phyloP scores from a whole-genome alignment of 1,139 yeast genomes.

The Lodderomyces orthopsilosis region DNA sequence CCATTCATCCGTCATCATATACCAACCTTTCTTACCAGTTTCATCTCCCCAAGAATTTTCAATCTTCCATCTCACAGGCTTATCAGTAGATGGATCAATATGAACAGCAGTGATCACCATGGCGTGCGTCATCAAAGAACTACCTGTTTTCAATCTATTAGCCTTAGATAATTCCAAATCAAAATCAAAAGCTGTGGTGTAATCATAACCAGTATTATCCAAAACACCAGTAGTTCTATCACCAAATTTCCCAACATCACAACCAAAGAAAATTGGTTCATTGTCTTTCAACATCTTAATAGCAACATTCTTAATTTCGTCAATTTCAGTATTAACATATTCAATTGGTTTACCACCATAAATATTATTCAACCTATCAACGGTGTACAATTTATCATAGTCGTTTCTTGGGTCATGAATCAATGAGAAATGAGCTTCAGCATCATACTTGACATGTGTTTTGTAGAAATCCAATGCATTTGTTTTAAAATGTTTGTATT shows the following conservation, averaged over 20 bases:
- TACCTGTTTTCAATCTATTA: slow-evolving; percentile 52
- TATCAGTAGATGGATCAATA: slow-evolving; percentile 30
- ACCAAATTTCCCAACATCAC: slow-evolving; percentile 76
- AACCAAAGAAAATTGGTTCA: slow-evolving; percentile 81
- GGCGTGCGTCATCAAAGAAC: slow-evolving; percentile 80
- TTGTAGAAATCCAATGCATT: slow-evolving; percentile 65
- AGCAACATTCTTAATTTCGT: slow-evolving; percentile 56
- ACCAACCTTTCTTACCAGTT: slow-evolving; percentile 71
- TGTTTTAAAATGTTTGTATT: slow-evolving; percentile 48
- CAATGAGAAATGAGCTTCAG: slow-evolving; percentile 57
- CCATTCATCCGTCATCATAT: slow-evolving; percentile 78
- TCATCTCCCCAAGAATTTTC: slow-evolving; percentile 87
- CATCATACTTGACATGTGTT: slow-evolving; percentile 52
- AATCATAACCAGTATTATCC: slow-evolving; percentile 68
- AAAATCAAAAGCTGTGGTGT: slow-evolving; percentile 61
- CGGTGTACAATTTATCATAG: slow-evolving; percentile 59
- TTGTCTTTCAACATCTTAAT: slow-evolving; percentile 65
- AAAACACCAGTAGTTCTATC: slow-evolving; percentile 62
- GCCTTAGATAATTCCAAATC: slow-evolving; percentile 46
- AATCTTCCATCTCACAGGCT: slow-evolving; percentile 75
- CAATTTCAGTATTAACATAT: slow-evolving; percentile 65
- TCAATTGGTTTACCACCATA: slow-evolving; percentile 63
- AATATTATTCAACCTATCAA: slow-evolving; percentile 72
- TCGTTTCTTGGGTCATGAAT: slow-evolving; percentile 79
- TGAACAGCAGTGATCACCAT: slow-evolving; percentile 80